Conservation (phyloP, 768 basidiomycete genomes). For the Boletus rubropictus region DNA sequence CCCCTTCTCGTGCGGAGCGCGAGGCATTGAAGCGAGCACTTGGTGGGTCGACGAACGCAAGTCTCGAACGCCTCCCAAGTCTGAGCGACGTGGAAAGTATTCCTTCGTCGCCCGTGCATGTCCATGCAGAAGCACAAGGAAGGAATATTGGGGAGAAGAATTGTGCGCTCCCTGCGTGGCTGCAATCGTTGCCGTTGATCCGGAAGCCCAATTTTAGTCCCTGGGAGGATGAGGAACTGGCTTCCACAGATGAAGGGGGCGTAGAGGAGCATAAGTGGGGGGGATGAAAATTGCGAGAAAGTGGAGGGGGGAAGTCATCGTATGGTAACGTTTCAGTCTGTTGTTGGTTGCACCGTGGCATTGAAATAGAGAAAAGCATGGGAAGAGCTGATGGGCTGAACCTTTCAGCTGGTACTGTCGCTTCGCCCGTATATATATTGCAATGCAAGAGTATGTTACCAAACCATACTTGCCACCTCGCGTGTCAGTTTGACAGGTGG, state of each 20-base stretch:
- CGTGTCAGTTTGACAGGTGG: neutral
- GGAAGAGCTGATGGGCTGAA: conserved; percentile 19
- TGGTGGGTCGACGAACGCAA: conserved; percentile 66
- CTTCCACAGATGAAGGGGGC: conserved; percentile 17
- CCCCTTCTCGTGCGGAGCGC: conserved; percentile 82
- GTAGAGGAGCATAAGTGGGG: conserved; percentile 17
- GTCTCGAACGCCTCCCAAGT: conserved; percentile 73
- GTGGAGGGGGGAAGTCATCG: neutral
- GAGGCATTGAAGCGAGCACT: conserved; percentile 78
- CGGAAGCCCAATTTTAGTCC: conserved; percentile 74
- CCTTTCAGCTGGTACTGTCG: conserved; percentile 18
- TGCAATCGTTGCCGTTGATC: conserved; percentile 58
- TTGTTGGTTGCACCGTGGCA: conserved; percentile 10
- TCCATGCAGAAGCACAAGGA: conserved; percentile 34
- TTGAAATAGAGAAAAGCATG: conserved; percentile 12
- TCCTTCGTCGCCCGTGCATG: conserved; percentile 58
- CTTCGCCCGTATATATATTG: conserved; percentile 29
- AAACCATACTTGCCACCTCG: conserved; percentile 10
- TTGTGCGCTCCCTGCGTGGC: conserved; percentile 54
- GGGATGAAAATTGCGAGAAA: neutral
- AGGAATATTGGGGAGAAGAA: conserved; percentile 22
- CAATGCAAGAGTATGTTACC: conserved; percentile 26
- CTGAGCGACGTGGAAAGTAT: conserved; percentile 71
- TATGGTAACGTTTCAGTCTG: conserved; percentile 12
- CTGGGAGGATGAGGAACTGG: conserved; percentile 68